Evolutionary conservation across 306 rosid genomes (phyloP), one percentile per base, ranked within the genome.

Genomic region (Ammopiptanthus mongolicus): DNA sequence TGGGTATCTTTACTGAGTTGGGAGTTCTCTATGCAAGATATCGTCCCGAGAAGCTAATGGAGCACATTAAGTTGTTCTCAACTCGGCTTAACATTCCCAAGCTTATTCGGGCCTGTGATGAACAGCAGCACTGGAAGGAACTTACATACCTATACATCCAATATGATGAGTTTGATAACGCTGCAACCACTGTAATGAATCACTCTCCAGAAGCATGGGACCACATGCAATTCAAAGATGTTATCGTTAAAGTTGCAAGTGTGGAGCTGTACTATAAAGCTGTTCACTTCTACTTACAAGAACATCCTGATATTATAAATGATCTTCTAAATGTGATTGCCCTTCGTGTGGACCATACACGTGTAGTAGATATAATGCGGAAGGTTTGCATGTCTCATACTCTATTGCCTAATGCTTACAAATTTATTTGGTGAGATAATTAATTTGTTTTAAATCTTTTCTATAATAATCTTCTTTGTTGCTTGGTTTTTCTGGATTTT

Each of bases 151-250:
- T 93, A 79, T 87, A 89, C 73, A 89, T 93, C 79, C 98, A 93
- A 85, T 91, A 93, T 67, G 98, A 91, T 60, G 98, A 93, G 84
- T 93, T 89, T 86, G 98, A 93, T 75, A 93, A 93, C 85, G 98
- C 98, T 73, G 98, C 97, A 67, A 84, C 97, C 13, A 91, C 97
- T 12, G 88, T 91, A 72, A 93, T 93, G 98, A 93, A 93, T 75
- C 98, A 93, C 75, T 91, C 98, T 73, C 98, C 97, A 5, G 98
- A 93, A 87, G 96, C 98, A 53, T 93, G 98, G 98, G 98, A 93
- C 63, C 98, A 93, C 87, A 91, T 93, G 98, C 98, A 93, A 80
- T 93, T 93, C 81, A 93, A 93, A 83, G 98, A 93, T 74, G 88
- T 93, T 67, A 79, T 91, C 4, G 97, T 93, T 68, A 93, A 93